Percentiles rank a stretch among this genome's conserved stretches.
Evolutionary conservation across 805 yeast species (phyloP).

Genomic region (Pichia eremophila): DNA sequence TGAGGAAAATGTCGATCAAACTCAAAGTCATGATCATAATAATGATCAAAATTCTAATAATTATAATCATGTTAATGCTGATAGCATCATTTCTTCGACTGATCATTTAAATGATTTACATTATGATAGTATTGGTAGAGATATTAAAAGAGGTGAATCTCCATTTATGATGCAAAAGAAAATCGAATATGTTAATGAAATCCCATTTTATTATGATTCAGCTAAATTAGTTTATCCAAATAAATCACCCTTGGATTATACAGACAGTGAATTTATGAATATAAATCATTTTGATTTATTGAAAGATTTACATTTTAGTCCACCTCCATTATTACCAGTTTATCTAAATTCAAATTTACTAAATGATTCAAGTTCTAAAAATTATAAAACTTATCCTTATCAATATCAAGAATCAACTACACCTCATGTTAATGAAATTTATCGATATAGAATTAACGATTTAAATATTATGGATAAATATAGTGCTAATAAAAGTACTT

Average conservation of each 20-base stretch:
- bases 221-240: slow-evolving; percentile 25
- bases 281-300: slow-evolving; percentile 29
- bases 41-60: background rate
- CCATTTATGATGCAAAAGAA: slow-evolving; percentile 5
- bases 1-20: slow-evolving; percentile 4
- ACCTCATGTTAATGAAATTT: slow-evolving; percentile 23
- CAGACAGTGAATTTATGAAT: slow-evolving; percentile 26
- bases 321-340: slow-evolving; percentile 31
- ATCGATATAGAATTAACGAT: slow-evolving; percentile 26
- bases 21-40: background rate
- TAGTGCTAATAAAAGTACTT: slow-evolving; percentile 2
- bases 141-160: slow-evolving; percentile 4
- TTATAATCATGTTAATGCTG: background rate
- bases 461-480: slow-evolving; percentile 30
- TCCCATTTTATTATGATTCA: slow-evolving; percentile 26
- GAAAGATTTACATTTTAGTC: slow-evolving; percentile 19
- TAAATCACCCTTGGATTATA: slow-evolving; percentile 25
- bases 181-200: slow-evolving; percentile 18
- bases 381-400: slow-evolving; percentile 24
- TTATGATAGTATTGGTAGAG: background rate
- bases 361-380: slow-evolving; percentile 25
- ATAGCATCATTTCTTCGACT: background rate
- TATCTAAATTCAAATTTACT: slow-evolving; percentile 29
- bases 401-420: slow-evolving; percentile 30
- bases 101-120: slow-evolving; percentile 4